Evolutionary conservation across 371 early-diverging fungal genomes (phyloP).

Genomic region (Chytridium lagenaria): DNA sequence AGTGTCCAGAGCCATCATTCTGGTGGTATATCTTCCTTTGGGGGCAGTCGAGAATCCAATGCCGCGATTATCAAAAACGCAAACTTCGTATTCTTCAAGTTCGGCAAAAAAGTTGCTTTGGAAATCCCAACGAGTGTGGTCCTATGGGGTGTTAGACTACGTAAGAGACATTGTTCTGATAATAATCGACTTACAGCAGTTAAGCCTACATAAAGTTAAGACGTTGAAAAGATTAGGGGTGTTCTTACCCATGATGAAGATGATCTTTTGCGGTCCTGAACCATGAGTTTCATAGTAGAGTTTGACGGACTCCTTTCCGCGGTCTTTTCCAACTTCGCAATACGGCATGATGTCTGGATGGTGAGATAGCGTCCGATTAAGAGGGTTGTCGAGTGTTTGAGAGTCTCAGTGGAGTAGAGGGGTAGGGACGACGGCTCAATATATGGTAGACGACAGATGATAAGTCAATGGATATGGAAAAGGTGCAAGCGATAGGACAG

Average conservation of each 20-base stretch:
- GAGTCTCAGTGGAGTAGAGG: not conserved
- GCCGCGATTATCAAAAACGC: conserved; percentile 84
- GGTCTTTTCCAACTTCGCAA: conserved; percentile 22
- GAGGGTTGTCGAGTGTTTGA: not conserved
- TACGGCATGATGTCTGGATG: conserved; percentile 9
- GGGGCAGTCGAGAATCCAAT: conserved; percentile 64
- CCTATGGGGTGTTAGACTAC: not conserved
- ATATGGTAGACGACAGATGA: too few relatives aligned
- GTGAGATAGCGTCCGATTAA: not conserved
- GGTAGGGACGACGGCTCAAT: not conserved
- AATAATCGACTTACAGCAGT: conserved; percentile 6
- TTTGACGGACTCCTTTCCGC: conserved; percentile 23
- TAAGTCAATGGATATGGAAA: too few relatives aligned
- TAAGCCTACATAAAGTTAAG: not conserved
- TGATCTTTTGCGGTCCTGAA: conserved; percentile 35
- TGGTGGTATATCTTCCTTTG: conserved; percentile 36
- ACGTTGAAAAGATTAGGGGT: not conserved
- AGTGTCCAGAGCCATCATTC: conserved; percentile 25
- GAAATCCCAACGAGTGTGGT: conserved; percentile 38
- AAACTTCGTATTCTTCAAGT: conserved; percentile 56
- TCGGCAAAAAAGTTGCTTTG: conserved; percentile 34
- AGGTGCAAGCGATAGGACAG: too few relatives aligned
- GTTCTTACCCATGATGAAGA: conserved; percentile 33
- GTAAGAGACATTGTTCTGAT: too few relatives aligned
- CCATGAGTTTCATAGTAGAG: conserved; percentile 33